These are phyloP conservation scores for Passalora sequoiae DNA, from an alignment of 2,329 filamentous ascomycete genomes.

Conservation along the genomic window DNA sequence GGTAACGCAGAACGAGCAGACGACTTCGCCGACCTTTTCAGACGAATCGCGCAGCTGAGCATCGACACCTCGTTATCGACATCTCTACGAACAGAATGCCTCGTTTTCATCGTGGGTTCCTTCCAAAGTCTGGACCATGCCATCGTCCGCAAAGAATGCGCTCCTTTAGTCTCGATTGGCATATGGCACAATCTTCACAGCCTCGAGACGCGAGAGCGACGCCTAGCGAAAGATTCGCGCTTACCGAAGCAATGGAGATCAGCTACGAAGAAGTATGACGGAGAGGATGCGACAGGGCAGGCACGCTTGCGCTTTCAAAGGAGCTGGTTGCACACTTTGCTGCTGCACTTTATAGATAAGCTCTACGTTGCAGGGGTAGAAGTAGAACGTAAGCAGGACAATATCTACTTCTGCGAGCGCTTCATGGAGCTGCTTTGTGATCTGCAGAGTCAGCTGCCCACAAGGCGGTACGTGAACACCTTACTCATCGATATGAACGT, in stretches of 20 bases:
- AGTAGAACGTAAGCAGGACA: slow-evolving; percentile 42
- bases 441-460: slow-evolving; percentile 87
- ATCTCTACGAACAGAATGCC: slow-evolving; percentile 64
- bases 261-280: slow-evolving; percentile 77
- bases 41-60: slow-evolving; percentile 80
- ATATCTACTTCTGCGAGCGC: slow-evolving; percentile 80
- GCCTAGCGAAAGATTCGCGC: slow-evolving; percentile 67
- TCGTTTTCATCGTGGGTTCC: slow-evolving; percentile 82
- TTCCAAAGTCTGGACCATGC: slow-evolving; percentile 90
- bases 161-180: slow-evolving; percentile 86
- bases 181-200: slow-evolving; percentile 91
- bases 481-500: slow-evolving; percentile 81
- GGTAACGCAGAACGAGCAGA: slow-evolving; percentile 60
- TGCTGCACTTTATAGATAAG: slow-evolving; percentile 73
- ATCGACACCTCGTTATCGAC: slow-evolving; percentile 49
- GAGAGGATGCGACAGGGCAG: slow-evolving; percentile 73
- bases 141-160: slow-evolving; percentile 91
- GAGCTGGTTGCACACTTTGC: slow-evolving; percentile 83
- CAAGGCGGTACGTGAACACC: slow-evolving; percentile 86
- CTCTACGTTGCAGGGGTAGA: slow-evolving; percentile 52
- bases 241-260: slow-evolving; percentile 88
- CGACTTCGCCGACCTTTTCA: slow-evolving; percentile 79
- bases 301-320: slow-evolving; percentile 82
- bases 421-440: slow-evolving; percentile 88
- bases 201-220: slow-evolving; percentile 66